These are phyloP conservation scores for Amphirosellinia nigrospora DNA, from an alignment of 495 filamentous ascomycete species.

Conservation along the genomic window DNA sequence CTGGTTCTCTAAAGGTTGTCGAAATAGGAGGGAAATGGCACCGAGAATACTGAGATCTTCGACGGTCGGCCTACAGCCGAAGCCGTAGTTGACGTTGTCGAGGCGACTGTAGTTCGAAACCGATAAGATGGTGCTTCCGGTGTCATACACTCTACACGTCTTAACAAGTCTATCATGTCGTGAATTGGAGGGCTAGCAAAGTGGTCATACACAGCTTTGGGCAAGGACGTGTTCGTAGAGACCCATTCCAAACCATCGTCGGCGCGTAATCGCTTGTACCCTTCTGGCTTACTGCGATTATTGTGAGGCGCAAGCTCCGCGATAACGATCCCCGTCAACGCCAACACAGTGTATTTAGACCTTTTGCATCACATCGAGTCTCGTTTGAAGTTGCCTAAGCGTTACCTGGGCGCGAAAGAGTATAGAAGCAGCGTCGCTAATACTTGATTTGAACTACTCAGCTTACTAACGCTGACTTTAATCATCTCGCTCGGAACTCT, in stretches of 20 bases:
- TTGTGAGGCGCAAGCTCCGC: neutral
- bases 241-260: neutral
- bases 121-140: neutral
- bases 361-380: no score
- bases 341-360: neutral
- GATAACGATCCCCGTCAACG: neutral
- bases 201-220: neutral
- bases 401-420: neutral
- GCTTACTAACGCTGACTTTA: neutral
- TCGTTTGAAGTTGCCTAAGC: neutral
- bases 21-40: no score
- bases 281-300: neutral
- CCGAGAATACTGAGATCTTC: neutral
- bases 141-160: neutral
- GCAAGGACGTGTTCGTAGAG: neutral
- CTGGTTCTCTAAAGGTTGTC: no score
- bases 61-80: neutral
- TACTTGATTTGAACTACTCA: neutral
- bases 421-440: neutral
- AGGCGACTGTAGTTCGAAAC: conserved; percentile 3
- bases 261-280: neutral
- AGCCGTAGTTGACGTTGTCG: neutral
- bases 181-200: neutral
- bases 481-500: neutral
- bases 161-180: neutral